Base-by-base conservation (phyloP, 2,329 filamentous ascomycete genomes). In the Exophiala sp. region DNA sequence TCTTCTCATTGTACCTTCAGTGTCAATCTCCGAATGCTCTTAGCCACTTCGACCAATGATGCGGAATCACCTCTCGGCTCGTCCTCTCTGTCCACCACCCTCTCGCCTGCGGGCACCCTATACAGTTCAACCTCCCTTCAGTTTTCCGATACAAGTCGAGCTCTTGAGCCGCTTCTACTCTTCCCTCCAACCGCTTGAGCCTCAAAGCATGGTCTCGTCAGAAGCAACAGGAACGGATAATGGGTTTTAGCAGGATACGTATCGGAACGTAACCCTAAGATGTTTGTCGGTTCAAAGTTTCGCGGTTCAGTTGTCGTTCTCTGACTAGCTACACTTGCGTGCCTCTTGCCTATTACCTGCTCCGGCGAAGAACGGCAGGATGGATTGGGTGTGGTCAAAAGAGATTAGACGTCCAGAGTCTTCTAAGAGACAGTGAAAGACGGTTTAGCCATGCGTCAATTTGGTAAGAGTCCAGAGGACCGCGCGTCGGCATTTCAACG, bases 241-340 rank as follows among this genome's bases (percentile, higher is more conserved):
- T 59, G 58, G 61, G 60, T 57, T 64, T 56, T 70, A 71, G 73
- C 81, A 79, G 82, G 86, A 83, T 78, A 77, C 76, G 73, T 76
- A 74, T 86, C 85, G 89, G 88, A 91, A 91, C 88, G 91, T 95
- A 96, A 95, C 91, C 91, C 91, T 96, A 96, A 88, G 81, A 77
- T 76, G 73, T 76, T 69, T 72, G 77, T 84, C 87, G 88, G 89
- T 85, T 83, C 68, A 50, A 54, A 88, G 87, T 80, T 67, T 91
- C 88, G 84, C 83, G 83, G 78, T 79, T 69, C 71, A 77, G 85
- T 87, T 84, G 84, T 84, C 79, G 75, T 80, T 74, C 75, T 77
- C 76, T 79, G 79, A 83, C 91, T 69, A 91, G 91, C 72, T 74
- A 68, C 68, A 66, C 61, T 65, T 60, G 62, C 62, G 62, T 66